A percentile compares a stretch with the other conserved stretches of the same genome.
Conservation (phyloP, 2,329 filamentous ascomycete genomes). For the Aphanoascus verrucosus region DNA sequence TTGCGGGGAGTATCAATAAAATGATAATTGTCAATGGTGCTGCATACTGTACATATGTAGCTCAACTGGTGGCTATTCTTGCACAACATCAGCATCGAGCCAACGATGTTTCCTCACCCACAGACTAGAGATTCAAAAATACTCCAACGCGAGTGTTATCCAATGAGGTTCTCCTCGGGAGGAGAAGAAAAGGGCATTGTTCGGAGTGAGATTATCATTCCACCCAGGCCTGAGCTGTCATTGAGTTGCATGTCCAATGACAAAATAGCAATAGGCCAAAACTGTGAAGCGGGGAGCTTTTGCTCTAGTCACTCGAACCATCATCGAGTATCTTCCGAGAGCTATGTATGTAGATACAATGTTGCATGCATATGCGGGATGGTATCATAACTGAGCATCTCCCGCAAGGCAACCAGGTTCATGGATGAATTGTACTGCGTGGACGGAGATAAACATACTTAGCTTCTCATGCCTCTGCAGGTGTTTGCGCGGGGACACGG, state of each 20-base stretch:
- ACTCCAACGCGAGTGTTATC: neutral
- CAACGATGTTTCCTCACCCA: neutral
- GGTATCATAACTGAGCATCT: no score
- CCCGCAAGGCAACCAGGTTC: no score
- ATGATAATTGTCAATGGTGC: neutral
- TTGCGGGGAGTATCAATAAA: neutral
- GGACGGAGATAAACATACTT: no score
- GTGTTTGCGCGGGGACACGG: neutral
- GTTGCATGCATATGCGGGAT: no score
- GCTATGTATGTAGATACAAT: no score
- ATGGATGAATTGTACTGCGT: no score
- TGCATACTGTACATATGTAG: neutral
- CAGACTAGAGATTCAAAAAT: neutral
- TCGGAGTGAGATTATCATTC: neutral
- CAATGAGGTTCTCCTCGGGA: neutral
- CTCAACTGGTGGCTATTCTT: neutral
- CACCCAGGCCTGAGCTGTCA: neutral
- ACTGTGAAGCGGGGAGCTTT: no score
- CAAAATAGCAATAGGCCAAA: no score
- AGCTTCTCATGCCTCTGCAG: neutral
- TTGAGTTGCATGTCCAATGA: neutral
- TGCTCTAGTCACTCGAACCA: no score
- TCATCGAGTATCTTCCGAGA: no score
- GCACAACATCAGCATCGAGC: neutral
- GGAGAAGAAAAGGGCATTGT: neutral